Base-by-base conservation (phyloP, 257 asterid genomes). In the Cordia subcordata region DNA sequence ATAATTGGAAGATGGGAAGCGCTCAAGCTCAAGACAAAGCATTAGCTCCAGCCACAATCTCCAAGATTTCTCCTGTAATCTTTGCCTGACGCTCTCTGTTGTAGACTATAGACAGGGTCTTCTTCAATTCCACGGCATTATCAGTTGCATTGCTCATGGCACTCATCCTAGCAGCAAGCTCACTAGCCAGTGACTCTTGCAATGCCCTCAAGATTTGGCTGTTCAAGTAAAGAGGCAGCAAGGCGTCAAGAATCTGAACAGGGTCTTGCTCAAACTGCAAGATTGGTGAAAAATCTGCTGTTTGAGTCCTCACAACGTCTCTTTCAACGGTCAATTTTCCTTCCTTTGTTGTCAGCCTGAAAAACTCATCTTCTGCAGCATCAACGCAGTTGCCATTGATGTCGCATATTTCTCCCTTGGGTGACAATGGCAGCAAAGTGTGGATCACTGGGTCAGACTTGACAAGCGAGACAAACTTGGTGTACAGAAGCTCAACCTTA, bases 251-350 rank as follows among this genome's bases (percentile, higher is more conserved):
- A 58, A 90, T 87, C 81, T 83, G 90, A 46, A 81, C 87, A 0
- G 97, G 96, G 73, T 90, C 97, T 80, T 83, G 97, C 80, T 90
- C 96, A 56, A 87, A 87, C 60, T 85, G 96, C 87, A 90, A 69
- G 55, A 90, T 87, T 5, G 97, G 83, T 0, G 94, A 90, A 53
- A 90, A 85, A 11, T 87, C 95, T 0, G 69, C 3, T 0, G 96
- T 87, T 50, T 77, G 38, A 11, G 87, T 75, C 81, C 89, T 85
- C 62, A 83, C 62, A 15, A 62, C 53, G 44, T 87, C 96, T 66
- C 97, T 78, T 71, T 90, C 96, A 68, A 85, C 91, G 0, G 95
- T 87, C 70, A 90, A 62, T 69, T 83, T 90, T 27, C 97, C 96
- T 68, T 85, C 96, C 68, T 75, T 90, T 1, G 96, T 90, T 0